Evolutionary conservation across 169 alveolate species (phyloP).

Genomic region (Plasmodium blacklocki): DNA sequence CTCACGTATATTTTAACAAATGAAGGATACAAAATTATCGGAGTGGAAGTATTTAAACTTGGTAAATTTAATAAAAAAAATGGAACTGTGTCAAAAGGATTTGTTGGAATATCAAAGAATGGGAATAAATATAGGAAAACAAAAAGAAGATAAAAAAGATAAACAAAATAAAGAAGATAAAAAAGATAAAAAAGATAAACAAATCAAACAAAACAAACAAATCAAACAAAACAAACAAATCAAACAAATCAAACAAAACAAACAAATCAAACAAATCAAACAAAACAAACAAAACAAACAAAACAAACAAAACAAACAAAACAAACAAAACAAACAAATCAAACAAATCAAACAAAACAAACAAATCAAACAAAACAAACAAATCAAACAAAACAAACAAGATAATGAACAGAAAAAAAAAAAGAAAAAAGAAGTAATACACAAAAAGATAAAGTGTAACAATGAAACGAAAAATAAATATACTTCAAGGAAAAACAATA

Average conservation of each 20-base stretch:
- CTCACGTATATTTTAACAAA: neutral
- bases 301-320: neutral
- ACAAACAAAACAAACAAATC: too few relatives aligned
- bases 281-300: neutral
- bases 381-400: too few relatives aligned
- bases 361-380: too few relatives aligned
- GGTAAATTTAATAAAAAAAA: constrained; percentile 19
- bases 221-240: neutral
- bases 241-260: neutral
- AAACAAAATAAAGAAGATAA: neutral
- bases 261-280: neutral
- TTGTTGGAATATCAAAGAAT: constrained; percentile 1
- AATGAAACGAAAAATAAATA: too few relatives aligned
- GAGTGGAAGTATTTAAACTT: constrained; percentile 23
- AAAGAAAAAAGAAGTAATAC: too few relatives aligned
- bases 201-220: neutral
- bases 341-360: too few relatives aligned
- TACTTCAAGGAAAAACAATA: too few relatives aligned
- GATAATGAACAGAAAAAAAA: too few relatives aligned
- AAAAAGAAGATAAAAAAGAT: neutral
- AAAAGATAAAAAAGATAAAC: neutral
- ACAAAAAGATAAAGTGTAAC: too few relatives aligned
- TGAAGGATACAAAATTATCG: neutral
- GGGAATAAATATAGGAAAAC: neutral
- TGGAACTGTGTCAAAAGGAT: constrained; percentile 26